Base-by-base conservation (phyloP, 1,284 basidiomycete species). In the Clitocybe nebularis region DNA sequence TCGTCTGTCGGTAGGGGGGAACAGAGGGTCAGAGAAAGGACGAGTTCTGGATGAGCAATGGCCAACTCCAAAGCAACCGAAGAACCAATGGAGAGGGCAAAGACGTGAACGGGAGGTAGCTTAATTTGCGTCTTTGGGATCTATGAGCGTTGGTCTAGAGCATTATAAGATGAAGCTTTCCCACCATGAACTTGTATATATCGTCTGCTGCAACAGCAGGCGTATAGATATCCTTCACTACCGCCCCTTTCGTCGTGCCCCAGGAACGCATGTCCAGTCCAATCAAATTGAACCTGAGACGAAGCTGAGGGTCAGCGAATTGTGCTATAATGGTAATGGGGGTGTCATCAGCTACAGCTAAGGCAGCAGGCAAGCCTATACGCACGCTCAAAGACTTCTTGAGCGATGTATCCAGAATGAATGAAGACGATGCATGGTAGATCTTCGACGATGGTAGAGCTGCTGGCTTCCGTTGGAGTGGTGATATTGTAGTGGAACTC, bases 381-480 rank as follows among this genome's bases (percentile, higher is more conserved):
- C 64, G 25, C 42, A 68, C 66, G 48, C 50, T 69, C 58, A 44
- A 64, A 69, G 22, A 60, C 45, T 21, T 62, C 59, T 19, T 60
- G 54, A 8, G 55, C 50, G 20, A 60, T 40, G 49, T 62, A 68
- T 24, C 59, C 57, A 7, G 62, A 58, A 45, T 69, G 67, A 16
- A 69, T 48, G 47, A 68, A 65, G 13, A 70, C 38, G 22, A 70
- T 54, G 6, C 56, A 62, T 9, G 67, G 68, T n/a, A 68, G 28
- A 14, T 51, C 50, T 19, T 58, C 50, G 29, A 57, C 56, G 32
- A 70, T 62, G 5, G 48, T 37, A 20, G 56, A 48, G 14, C 61
- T 61, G 7, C 50, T 54, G 5, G 55, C 43, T 13, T 49, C 58
- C 13, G 51, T 59, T 4, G 68, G 67, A 3, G 68, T 70, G 3